Evolutionary conservation across 139 green algal species (phyloP).

Genomic region (Micractinium conductrix): DNA sequence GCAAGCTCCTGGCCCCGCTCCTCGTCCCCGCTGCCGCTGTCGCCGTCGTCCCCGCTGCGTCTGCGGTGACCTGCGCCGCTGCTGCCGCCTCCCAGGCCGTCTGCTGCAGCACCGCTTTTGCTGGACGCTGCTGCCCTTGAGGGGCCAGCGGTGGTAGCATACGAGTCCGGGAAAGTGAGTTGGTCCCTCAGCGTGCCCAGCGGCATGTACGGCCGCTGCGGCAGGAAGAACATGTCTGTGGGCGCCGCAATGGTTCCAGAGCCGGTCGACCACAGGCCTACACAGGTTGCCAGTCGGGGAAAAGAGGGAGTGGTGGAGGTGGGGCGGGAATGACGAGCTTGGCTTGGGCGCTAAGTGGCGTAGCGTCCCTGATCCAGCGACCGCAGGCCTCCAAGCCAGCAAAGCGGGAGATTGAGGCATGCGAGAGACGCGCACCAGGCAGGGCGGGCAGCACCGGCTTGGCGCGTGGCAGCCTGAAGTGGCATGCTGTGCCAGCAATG

Average conservation of each 20-base stretch:
- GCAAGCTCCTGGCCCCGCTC: background rate
- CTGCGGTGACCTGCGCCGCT: background rate
- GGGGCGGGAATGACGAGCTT: too few relatives aligned
- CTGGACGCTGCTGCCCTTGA: background rate
- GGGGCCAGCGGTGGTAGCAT: background rate
- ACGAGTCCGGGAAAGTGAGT: conserved; percentile 80
- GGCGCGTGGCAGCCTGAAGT: too few relatives aligned
- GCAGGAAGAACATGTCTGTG: conserved; percentile 83
- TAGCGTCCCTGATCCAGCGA: too few relatives aligned
- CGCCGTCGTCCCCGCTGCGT: background rate
- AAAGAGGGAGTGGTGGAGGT: too few relatives aligned
- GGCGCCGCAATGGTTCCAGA: conserved; percentile 53
- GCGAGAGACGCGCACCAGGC: too few relatives aligned
- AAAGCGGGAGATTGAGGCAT: too few relatives aligned
- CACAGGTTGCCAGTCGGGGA: too few relatives aligned
- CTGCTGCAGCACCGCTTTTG: background rate
- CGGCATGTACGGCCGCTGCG: conserved; percentile 93
- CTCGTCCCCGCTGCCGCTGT: conserved; percentile 15
- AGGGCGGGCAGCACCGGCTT: too few relatives aligned
- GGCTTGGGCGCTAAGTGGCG: too few relatives aligned
- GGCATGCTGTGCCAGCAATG: too few relatives aligned
- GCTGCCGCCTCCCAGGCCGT: background rate
- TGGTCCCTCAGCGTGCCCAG: conserved; percentile 85
- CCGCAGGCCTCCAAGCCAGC: too few relatives aligned
- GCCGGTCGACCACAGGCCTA: conserved; percentile 56